Percentiles rank a stretch among this genome's conserved stretches.
phyloP scores from a whole-genome alignment of 2,329 filamentous ascomycete genomes.

The Colletotrichum zoysiae region DNA sequence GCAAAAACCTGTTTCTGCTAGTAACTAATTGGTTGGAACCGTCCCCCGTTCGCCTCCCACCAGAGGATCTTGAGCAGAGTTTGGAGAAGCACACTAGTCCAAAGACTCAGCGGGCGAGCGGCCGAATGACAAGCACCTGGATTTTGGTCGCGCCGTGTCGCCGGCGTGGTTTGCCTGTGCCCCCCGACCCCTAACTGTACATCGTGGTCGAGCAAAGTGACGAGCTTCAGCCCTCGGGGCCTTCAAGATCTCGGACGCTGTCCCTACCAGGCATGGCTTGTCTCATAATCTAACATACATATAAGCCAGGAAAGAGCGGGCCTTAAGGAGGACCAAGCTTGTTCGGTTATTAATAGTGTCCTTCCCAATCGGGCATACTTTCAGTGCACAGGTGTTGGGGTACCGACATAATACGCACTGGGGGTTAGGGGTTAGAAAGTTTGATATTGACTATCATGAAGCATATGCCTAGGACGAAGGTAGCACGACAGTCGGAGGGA shows the following conservation, averaged over 20 bases:
- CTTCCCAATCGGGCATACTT: neutral
- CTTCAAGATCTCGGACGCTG: neutral
- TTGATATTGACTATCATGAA: neutral
- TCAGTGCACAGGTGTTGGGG: neutral
- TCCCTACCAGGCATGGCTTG: neutral
- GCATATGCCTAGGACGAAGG: neutral
- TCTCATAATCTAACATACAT: too few species aligned
- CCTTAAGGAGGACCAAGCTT: neutral
- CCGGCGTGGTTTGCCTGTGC: neutral
- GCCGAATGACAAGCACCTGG: neutral
- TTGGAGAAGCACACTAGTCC: neutral
- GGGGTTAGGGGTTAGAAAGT: neutral
- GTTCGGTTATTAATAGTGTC: neutral
- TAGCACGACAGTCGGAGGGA: neutral
- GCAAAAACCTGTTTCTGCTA: slow-evolving; percentile 16
- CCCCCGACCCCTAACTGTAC: too few species aligned
- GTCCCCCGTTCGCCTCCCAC: neutral
- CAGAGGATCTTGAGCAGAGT: neutral
- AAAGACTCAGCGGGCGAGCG: neutral
- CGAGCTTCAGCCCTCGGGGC: neutral
- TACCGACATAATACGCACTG: neutral
- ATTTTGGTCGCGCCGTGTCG: neutral
- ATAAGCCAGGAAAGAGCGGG: neutral
- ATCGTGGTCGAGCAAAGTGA: neutral
- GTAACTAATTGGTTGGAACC: neutral